Evolutionary conservation across 257 asterid species (phyloP).

Genomic region (Forsythia suspensa): DNA sequence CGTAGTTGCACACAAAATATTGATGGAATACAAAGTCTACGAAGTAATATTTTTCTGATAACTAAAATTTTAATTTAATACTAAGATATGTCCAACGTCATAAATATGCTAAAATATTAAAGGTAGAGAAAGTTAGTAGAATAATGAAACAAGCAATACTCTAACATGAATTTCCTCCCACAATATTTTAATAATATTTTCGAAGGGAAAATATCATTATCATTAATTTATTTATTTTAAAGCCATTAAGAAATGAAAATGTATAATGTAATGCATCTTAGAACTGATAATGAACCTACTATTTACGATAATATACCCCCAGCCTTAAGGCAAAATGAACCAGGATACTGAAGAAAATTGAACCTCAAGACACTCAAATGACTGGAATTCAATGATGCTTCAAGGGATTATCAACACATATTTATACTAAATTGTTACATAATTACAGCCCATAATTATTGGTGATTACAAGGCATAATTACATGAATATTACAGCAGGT

Average conservation of each 20-base stretch:
- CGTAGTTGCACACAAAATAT: neutral
- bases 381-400: no score
- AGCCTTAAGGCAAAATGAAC: no score
- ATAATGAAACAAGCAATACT: neutral
- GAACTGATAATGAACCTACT: neutral
- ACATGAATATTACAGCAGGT: no score
- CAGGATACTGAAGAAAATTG: neutral
- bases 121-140: neutral
- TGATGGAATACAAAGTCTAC: neutral
- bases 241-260: neutral
- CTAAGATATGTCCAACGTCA: neutral
- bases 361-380: neutral
- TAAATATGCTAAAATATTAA: neutral
- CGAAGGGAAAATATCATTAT: neutral
- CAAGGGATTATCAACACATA: no score
- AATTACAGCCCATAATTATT: no score
- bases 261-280: neutral
- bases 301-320: no score
- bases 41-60: neutral
- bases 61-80: neutral
- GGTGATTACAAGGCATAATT: no score
- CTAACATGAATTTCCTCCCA: neutral
- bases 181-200: neutral
- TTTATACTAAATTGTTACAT: no score
- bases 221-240: neutral